These are phyloP conservation scores for Cardiospermum halicacabum DNA, from an alignment of 345 rosid species.

Conservation along the genomic window DNA sequence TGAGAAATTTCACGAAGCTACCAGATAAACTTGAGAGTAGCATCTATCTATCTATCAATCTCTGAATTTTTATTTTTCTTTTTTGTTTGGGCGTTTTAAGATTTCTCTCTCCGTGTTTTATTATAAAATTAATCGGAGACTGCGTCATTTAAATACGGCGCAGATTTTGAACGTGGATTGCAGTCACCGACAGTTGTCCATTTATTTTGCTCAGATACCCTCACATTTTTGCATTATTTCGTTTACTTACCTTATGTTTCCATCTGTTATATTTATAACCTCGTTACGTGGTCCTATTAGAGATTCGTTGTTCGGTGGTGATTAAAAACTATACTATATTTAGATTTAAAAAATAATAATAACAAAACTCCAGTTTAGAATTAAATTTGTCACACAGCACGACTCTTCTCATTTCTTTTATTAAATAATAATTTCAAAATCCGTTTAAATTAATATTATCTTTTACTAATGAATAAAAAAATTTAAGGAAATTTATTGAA, in stretches of 20 bases:
- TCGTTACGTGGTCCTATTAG: background rate
- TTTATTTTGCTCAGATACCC: background rate
- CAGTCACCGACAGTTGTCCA: slow-evolving; percentile 24
- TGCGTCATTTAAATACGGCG: slow-evolving; percentile 1
- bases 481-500: no score
- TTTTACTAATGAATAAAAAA: no score
- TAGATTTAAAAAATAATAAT: no score
- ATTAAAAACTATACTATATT: background rate
- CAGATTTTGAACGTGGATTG: slow-evolving; percentile 6
- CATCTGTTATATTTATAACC: background rate
- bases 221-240: background rate
- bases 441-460: no score
- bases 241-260: background rate
- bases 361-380: no score
- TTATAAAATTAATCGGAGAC: background rate
- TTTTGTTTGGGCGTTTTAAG: no score
- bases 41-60: no score
- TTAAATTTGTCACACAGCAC: no score
- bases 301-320: no score
- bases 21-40: background rate
- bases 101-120: background rate
- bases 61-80: no score
- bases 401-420: no score
- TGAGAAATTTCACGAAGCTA: background rate
- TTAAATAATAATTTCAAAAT: no score